These are phyloP conservation scores for Dendrobium chrysotoxum DNA, from an alignment of 106 monocot species.

Conservation along the genomic window DNA sequence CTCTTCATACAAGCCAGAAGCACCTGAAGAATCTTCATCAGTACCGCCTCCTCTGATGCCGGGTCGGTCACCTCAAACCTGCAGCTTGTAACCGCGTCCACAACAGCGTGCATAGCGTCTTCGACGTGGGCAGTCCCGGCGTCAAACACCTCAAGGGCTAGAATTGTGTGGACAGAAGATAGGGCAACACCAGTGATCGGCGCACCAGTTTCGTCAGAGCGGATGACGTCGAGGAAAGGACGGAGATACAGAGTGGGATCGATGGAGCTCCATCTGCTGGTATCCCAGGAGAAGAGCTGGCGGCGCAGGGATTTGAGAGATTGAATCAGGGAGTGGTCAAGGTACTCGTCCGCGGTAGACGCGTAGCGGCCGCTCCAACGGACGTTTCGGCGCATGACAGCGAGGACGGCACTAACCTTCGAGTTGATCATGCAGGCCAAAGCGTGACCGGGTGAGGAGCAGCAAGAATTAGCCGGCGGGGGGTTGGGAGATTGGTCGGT, in stretches of 20 bases:
- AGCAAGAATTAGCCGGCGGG: constrained; percentile 3
- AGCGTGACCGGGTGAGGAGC: constrained; percentile 17
- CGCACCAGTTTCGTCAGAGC: constrained; percentile 89
- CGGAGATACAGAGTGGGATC: constrained; percentile 59
- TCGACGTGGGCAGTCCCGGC: constrained; percentile 20
- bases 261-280: constrained; percentile 27
- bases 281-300: constrained; percentile 42
- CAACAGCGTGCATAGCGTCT: constrained; percentile 45
- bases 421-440: constrained; percentile 63
- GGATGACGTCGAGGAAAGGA: constrained; percentile 86
- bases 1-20: constrained; percentile 65
- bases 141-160: constrained; percentile 47
- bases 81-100: constrained; percentile 76
- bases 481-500: neutral
- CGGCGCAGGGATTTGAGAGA: constrained; percentile 73
- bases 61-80: constrained; percentile 90
- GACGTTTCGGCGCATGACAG: constrained; percentile 91
- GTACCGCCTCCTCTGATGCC: constrained; percentile 82
- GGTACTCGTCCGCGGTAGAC: constrained; percentile 41
- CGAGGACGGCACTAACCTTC: constrained; percentile 67
- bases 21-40: constrained; percentile 88
- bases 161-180: constrained; percentile 70
- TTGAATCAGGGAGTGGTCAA: constrained; percentile 67
- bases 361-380: constrained; percentile 59
- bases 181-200: constrained; percentile 91